These are phyloP conservation scores for Friedmanniomyces simplex DNA, from an alignment of 495 filamentous ascomycete species.

Conservation along the genomic window DNA sequence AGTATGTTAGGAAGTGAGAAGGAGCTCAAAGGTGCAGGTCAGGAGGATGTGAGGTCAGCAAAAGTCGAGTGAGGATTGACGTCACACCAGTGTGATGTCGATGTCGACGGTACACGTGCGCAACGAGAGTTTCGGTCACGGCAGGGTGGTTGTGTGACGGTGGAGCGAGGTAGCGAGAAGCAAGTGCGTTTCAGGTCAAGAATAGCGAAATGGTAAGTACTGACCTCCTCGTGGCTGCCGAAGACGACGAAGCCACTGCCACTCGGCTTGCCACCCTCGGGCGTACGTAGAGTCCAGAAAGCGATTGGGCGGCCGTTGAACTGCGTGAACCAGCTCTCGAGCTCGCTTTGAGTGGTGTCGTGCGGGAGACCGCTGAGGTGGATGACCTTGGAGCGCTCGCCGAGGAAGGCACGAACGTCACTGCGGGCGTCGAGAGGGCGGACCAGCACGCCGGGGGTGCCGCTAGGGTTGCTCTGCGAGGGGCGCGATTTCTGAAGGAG, in stretches of 20 bases:
- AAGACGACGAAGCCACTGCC: constrained; percentile 97
- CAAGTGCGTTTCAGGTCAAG: not conserved
- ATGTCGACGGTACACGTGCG: not conserved
- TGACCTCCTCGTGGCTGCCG: constrained; percentile 97
- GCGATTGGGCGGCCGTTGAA: constrained; percentile 97
- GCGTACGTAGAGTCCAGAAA: constrained; percentile 96
- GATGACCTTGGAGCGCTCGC: constrained; percentile 91
- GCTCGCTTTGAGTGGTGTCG: constrained; percentile 94
- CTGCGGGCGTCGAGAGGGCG: constrained; percentile 94
- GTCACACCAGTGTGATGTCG: not conserved
- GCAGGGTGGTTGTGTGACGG: not conserved
- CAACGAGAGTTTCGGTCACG: not conserved
- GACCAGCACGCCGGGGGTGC: constrained; percentile 86
- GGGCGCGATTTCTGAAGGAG: constrained; percentile 94
- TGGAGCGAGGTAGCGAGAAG: not conserved
- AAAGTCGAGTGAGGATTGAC: not conserved
- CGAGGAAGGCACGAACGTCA: constrained; percentile 91
- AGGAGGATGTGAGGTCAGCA: no score
- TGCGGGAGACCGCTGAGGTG: constrained; percentile 96
- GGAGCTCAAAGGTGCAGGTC: not conserved
- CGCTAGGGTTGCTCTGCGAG: constrained; percentile 43
- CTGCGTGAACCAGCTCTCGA: constrained; percentile 99
- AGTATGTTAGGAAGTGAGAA: not conserved
- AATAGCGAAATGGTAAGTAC: constrained; percentile 20
- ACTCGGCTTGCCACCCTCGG: constrained; percentile 97